Conservation (phyloP, 495 filamentous ascomycete genomes). For the Viridothelium virens region DNA sequence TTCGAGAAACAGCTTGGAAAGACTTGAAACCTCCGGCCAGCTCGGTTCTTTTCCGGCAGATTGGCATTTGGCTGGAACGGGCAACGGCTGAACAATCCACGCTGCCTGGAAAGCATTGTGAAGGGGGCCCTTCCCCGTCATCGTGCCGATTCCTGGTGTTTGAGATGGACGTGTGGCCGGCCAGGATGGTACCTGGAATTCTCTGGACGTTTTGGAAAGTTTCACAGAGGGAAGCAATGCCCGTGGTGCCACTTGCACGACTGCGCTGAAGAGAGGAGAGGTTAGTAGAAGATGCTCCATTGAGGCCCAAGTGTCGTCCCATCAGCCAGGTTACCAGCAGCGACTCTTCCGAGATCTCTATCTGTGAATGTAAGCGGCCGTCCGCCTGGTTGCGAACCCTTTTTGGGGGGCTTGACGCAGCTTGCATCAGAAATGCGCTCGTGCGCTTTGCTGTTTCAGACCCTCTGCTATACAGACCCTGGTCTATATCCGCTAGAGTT, state of each 20-base stretch:
- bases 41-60: not conserved
- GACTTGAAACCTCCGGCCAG: conserved; percentile 1
- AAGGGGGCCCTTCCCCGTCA: not conserved
- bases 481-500: conserved; percentile 9
- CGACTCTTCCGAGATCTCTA: conserved; percentile 9
- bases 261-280: not conserved
- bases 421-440: conserved; percentile 8
- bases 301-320: not conserved
- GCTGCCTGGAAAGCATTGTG: conserved; percentile 2
- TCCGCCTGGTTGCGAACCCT: not conserved
- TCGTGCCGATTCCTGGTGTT: conserved; percentile 8
- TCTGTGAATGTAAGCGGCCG: conserved; percentile 4
- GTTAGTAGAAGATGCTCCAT: not conserved
- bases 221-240: not conserved
- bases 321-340: conserved; percentile 3
- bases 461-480: not conserved
- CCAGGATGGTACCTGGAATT: not conserved
- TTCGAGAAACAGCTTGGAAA: conserved; percentile 2
- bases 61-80: not conserved
- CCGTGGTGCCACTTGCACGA: not conserved
- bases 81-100: not conserved
- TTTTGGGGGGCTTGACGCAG: conserved; percentile 4
- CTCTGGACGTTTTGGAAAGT: not conserved
- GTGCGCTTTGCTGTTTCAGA: conserved; percentile 11
- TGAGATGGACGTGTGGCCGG: not conserved